Base-by-base conservation (phyloP, 2,329 filamentous ascomycete species). In the Claviceps sp. region DNA sequence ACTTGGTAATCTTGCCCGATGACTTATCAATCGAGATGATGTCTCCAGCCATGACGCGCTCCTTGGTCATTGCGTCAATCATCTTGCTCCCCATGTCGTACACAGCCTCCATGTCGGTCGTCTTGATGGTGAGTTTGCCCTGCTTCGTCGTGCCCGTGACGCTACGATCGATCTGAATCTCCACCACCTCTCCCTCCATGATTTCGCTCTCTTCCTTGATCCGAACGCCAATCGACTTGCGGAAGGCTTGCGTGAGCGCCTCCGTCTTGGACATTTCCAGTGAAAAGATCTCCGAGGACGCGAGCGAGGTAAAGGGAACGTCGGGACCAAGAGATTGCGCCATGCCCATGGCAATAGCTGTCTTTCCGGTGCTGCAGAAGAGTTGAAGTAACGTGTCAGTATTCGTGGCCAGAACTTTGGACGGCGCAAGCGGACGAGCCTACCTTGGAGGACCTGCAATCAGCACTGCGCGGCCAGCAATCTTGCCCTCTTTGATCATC, bases 51-150 rank as follows among this genome's bases (percentile, higher is more conserved):
- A 97, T 95, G 58, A 98, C 89, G 62, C 94, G 91, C 74, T 98
- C 93, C 72, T 97, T 97, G 59, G 90, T 96, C 89, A 98, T 96
- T 58, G 89, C 89, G 66, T 98, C 93, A 59, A 98, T 98, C 93
- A 98, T 97, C 73, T 97, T 97, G 59, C 87, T 91, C 58, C 93
- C 93, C 90, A 98, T 96, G 64, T 98, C 93, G 73, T 97, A 98
- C 59, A 98, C 87, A 13, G 93, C 95, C 71, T 98, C 93, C 93
- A 98, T 98, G 68, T 98, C 93, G 54, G 91, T 97, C 11, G 93
- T 98, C 74, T 98, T 98, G 74, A 98, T 95, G 19, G 93, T 98
- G 58, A 98, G 83, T 72, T 98, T 98, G 64, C 93, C 93, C 76
- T 96, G 91, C 76, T 97, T 98, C 64, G 93, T 94, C 59, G 87